A percentile compares a stretch with the other conserved stretches of the same genome.
phyloP scores from a whole-genome alignment of 768 basidiomycete genomes.

The Amanita pallidorosea region DNA sequence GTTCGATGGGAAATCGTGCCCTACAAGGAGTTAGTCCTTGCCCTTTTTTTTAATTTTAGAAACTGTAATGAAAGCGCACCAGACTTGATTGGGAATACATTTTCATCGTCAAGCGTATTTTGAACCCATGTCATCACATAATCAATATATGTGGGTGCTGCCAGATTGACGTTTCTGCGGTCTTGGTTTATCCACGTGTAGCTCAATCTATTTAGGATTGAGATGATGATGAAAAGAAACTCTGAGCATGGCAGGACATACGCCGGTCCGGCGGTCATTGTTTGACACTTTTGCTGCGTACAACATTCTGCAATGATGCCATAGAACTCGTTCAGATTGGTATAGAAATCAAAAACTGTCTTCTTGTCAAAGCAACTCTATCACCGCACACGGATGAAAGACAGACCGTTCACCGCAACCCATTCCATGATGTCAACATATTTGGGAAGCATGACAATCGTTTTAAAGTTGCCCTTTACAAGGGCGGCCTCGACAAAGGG shows the following conservation, averaged over 20 bases:
- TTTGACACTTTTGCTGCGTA: slow-evolving; percentile 78
- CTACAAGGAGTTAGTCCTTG: slow-evolving; percentile 39
- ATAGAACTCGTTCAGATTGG: slow-evolving; percentile 94
- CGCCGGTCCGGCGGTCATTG: slow-evolving; percentile 89
- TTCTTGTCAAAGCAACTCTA: neutral
- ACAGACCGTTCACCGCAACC: slow-evolving; percentile 73
- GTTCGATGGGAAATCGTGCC: slow-evolving; percentile 77
- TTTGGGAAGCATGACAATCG: slow-evolving; percentile 90
- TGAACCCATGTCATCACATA: slow-evolving; percentile 99
- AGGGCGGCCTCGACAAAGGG: slow-evolving; percentile 96
- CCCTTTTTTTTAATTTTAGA: slow-evolving; percentile 54
- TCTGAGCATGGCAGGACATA: slow-evolving; percentile 30
- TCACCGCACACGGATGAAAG: neutral
- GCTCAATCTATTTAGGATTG: slow-evolving; percentile 49
- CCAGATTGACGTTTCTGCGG: slow-evolving; percentile 82
- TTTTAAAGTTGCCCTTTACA: slow-evolving; percentile 97
- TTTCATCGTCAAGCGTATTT: slow-evolving; percentile 89
- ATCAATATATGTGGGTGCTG: slow-evolving; percentile 96
- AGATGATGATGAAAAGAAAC: neutral
- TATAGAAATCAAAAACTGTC: slow-evolving; percentile 95
- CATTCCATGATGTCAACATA: slow-evolving; percentile 99
- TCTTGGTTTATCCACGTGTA: slow-evolving; percentile 98
- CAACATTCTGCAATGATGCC: slow-evolving; percentile 92
- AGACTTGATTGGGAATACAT: slow-evolving; percentile 88
- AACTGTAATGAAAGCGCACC: slow-evolving; percentile 41